Evolutionary conservation across 2,329 filamentous ascomycete genomes (phyloP), one percentile per base, ranked within the genome.

Genomic region (Pochonia chlamydosporia): DNA sequence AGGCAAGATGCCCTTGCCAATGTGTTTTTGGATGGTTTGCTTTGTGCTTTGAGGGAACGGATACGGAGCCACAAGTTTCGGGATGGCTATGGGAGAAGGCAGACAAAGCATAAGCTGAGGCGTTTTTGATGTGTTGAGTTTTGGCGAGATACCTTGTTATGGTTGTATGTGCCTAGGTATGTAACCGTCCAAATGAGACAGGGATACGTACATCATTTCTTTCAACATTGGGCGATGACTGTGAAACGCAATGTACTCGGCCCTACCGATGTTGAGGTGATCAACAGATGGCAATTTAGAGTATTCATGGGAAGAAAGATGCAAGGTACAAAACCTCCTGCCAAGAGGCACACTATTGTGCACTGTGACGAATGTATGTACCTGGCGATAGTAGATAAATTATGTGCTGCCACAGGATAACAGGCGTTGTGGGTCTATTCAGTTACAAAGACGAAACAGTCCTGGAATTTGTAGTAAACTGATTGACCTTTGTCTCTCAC

Each of bases 71-170:
- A 44, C 28, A 31, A 23, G 21, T 23, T 42, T 20, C n/a, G n/a
- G 23, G 48, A 16, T 39, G 28, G 40, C 10, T 21, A 20, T 18
- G 39, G 24, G n/a, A 13, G 16, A 23, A 31, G 18, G 37, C 23
- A 28, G 28, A 18, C 23, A 25, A 43, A 47, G 44, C 51, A 53
- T 53, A 23, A 49, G 50, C 40, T 47, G 44, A 52, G 49, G 53
- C 51, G 49, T 54, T 50, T 24, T 42, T 46, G 36, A 48, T 45
- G 37, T 52, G 31, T 45, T 40, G 31, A 44, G 39, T 40, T 41
- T 49, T 49, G 41, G 39, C 42, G 46, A 51, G 48, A 52, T 54
- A 54, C 48, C 50, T 52, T 48, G 36, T 42, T 26, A 46, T 48
- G 37, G 49, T 39, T 51, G 46, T 23, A 25, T 35, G 25, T 36